Evolutionary conservation across 306 rosid species (phyloP), one percentile per base, ranked within the genome.

Genomic region (Benincasa hispida): DNA sequence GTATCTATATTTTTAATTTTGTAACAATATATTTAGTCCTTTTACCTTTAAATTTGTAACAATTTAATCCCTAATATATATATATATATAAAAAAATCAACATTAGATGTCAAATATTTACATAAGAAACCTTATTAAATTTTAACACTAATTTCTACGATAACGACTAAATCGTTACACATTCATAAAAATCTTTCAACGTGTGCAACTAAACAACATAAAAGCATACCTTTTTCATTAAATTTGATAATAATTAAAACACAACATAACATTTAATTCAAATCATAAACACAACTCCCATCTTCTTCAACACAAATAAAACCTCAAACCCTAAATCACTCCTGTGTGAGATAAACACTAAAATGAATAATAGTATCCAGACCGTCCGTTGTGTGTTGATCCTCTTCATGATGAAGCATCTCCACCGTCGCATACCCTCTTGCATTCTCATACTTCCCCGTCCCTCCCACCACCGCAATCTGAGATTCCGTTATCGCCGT

Each of bases 381-480:
- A 1, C 96, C 96, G 48, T 92, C 91, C 0, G 98, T 90, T 11
- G 91, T 87, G 74, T 92, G 93, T 82, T 90, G 90, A 58, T 93
- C 91, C 70, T 79, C 92, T 75, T 77, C 83, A 8, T 77, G 82
- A 5, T 78, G 87, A 48, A 93, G 91, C 13, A 87, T 89, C 81
- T 91, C 97, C 55, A 93, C 81, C 17, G 84, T 69, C 13, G 89
- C 92, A 73, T 91, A 89, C 22, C 98, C 98, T 77, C 72, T 87
- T 0, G 93, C 95, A 79, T 87, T 88, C 85, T 91, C 96, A 47
- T 88, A 91, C 87, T 87, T 93, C 2, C 97, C 97, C 0, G 95
- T 90, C 56, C 97, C 97, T 2, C 97, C 95, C 32, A 90, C 85
- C 82, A 92, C 93, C 2, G 96, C 87, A 24, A 94, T 68, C 82